These are phyloP conservation scores for Blumeriella jaapii DNA, from an alignment of 2,329 filamentous ascomycete species.

Conservation along the genomic window DNA sequence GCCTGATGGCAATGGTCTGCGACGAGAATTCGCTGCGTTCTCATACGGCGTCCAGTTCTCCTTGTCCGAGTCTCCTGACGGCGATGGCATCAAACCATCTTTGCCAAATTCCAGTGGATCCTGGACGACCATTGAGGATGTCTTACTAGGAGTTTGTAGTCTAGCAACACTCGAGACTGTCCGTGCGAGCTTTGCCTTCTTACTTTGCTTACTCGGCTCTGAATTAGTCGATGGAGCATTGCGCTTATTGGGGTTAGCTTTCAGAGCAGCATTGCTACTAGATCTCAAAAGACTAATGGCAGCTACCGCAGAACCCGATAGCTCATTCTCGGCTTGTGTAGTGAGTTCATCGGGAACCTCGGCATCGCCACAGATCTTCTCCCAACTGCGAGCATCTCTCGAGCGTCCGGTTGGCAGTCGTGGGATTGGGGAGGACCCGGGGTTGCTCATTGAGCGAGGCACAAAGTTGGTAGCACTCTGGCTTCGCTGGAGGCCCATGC, in stretches of 20 bases:
- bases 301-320: slow-evolving; percentile 65
- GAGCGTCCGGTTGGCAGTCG: slow-evolving; percentile 60
- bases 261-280: slow-evolving; percentile 42
- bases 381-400: slow-evolving; percentile 80
- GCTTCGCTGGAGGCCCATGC: slow-evolving; percentile 52
- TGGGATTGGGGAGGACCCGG: slow-evolving; percentile 30
- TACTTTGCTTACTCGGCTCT: slow-evolving; percentile 30
- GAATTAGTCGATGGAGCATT: slow-evolving; percentile 38
- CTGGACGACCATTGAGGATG: slow-evolving; percentile 14
- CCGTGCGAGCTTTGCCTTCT: slow-evolving; percentile 51
- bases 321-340: slow-evolving; percentile 69
- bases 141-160: slow-evolving; percentile 37
- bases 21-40: slow-evolving; percentile 31
- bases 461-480: slow-evolving; percentile 53
- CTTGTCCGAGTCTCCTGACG: slow-evolving; percentile 75
- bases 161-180: slow-evolving; percentile 51
- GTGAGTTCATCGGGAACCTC: slow-evolving; percentile 70
- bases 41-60: slow-evolving; percentile 69
- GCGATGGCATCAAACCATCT: slow-evolving; percentile 33
- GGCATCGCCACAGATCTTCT: slow-evolving; percentile 69
- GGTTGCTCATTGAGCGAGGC: slow-evolving; percentile 41
- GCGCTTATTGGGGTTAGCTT: slow-evolving; percentile 51
- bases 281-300: slow-evolving; percentile 74
- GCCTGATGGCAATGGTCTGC: slow-evolving; percentile 23
- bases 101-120: slow-evolving; percentile 21